phyloP scores from a whole-genome alignment of 148 eudicot species.

The Selenicereus undatus region DNA sequence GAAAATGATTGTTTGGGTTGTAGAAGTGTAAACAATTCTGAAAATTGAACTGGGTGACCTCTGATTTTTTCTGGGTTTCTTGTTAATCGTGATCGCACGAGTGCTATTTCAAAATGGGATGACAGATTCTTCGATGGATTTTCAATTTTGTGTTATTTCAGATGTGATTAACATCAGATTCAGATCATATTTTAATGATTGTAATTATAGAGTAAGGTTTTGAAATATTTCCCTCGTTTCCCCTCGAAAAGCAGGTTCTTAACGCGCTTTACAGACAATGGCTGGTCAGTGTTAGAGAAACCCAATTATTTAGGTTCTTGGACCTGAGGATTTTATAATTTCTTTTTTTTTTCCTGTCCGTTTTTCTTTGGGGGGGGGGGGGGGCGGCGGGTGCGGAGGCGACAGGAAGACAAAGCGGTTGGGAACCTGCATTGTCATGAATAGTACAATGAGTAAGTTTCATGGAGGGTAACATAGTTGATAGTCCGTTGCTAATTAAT shows the following conservation, averaged over 20 bases:
- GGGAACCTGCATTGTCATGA: too few species aligned
- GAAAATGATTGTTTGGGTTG: background rate
- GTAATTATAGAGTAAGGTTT: too few species aligned
- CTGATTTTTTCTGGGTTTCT: background rate
- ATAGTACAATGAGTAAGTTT: too few species aligned
- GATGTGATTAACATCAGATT: background rate
- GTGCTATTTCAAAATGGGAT: constrained; percentile 1
- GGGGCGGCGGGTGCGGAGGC: too few species aligned
- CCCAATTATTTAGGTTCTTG: background rate
- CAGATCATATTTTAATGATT: too few species aligned
- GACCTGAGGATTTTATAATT: background rate
- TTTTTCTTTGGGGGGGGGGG: background rate
- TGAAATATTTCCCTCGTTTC: too few species aligned
- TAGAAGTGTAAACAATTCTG: background rate
- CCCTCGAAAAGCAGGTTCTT: too few species aligned
- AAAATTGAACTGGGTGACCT: background rate
- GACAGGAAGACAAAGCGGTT: background rate
- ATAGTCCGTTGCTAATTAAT: too few species aligned
- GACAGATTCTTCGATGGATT: background rate
- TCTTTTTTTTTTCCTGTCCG: background rate
- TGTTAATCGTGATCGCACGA: constrained; percentile 18
- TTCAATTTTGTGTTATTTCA: background rate
- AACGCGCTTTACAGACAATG: too few species aligned
- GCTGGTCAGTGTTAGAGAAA: too few species aligned
- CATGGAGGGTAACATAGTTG: too few species aligned